phyloP scores from a whole-genome alignment of 2,329 filamentous ascomycete genomes.

The Curvularia lunata region DNA sequence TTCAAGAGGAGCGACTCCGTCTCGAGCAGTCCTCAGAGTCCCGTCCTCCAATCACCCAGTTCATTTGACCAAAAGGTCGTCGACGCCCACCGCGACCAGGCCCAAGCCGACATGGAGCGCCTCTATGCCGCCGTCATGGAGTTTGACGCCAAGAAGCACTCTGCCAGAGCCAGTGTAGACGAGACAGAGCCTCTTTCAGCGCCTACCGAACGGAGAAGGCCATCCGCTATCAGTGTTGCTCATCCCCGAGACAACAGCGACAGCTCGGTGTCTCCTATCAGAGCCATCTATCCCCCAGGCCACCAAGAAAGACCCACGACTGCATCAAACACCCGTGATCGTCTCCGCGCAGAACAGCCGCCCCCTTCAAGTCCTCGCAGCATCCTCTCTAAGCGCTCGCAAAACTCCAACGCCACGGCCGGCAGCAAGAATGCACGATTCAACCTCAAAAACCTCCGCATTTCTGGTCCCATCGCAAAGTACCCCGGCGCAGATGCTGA shows the following conservation, averaged over 20 bases:
- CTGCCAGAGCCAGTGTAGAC: constrained; percentile 38
- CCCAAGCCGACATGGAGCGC: constrained; percentile 83
- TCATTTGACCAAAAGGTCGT: constrained; percentile 80
- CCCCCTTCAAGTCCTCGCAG: constrained; percentile 43
- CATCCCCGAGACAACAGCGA: constrained; percentile 30
- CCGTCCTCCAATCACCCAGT: constrained; percentile 63
- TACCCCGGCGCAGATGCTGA: constrained; percentile 51
- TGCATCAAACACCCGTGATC: constrained; percentile 31
- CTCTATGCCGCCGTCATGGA: constrained; percentile 93
- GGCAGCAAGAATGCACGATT: constrained; percentile 50
- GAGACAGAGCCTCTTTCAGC: constrained; percentile 21
- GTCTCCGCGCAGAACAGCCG: constrained; percentile 22
- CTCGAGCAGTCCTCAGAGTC: constrained; percentile 42
- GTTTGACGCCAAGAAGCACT: constrained; percentile 68
- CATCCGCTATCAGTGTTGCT: constrained; percentile 42
- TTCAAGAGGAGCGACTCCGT: constrained; percentile 43
- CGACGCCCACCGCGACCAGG: constrained; percentile 73
- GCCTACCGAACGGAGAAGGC: constrained; percentile 24
- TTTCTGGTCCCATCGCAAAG: constrained; percentile 61
- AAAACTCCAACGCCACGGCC: constrained; percentile 48
- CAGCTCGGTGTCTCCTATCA: constrained; percentile 51
- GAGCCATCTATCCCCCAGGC: constrained; percentile 57
- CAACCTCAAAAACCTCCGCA: constrained; percentile 62
- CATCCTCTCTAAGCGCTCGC: constrained; percentile 44
- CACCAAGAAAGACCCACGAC: constrained; percentile 37